Percentiles rank a stretch among this genome's conserved stretches.
Conservation (phyloP, 2,329 filamentous ascomycete genomes). For the Sporothrix phasma region DNA sequence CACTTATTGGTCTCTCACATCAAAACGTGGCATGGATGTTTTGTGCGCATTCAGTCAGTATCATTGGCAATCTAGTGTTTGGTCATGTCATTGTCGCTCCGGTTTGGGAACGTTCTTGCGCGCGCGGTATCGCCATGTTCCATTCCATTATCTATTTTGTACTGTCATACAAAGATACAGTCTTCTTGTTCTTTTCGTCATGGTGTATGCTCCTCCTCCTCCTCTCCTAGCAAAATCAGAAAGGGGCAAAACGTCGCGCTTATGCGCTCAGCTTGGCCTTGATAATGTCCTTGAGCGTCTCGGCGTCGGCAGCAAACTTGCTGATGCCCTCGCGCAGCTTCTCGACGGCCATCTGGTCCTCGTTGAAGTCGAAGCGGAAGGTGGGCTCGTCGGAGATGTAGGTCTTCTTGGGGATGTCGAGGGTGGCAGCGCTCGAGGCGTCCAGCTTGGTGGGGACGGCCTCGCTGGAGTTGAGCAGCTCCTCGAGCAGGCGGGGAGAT, state of each 20-base stretch:
- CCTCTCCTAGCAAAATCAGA: background rate
- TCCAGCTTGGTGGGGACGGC: conserved; percentile 89
- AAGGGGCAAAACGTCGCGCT: background rate
- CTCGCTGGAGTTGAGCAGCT: conserved; percentile 76
- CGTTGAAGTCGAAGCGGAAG: conserved; percentile 99
- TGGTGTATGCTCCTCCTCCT: background rate
- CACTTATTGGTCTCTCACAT: too few relatives aligned
- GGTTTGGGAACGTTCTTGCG: background rate
- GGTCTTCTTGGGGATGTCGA: conserved; percentile 76
- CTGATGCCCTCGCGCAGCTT: conserved; percentile 99
- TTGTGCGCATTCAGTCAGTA: background rate
- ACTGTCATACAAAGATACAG: background rate
- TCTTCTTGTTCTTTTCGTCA: background rate
- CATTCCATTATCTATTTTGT: background rate
- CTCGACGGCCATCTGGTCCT: conserved; percentile 98
- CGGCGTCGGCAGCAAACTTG: conserved; percentile 94
- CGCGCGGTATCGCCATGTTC: background rate
- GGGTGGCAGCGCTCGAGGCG: conserved; percentile 49
- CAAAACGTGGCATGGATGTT: too few relatives aligned
- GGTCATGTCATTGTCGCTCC: background rate
- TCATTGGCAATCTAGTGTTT: background rate
- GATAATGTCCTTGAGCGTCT: conserved; percentile 87
- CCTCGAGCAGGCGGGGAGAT: conserved; percentile 93
- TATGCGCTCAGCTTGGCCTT: conserved; percentile 61
- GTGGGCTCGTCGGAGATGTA: conserved; percentile 82